phyloP scores from a whole-genome alignment of 1,284 basidiomycete species.

The Porogramme epimiltina region DNA sequence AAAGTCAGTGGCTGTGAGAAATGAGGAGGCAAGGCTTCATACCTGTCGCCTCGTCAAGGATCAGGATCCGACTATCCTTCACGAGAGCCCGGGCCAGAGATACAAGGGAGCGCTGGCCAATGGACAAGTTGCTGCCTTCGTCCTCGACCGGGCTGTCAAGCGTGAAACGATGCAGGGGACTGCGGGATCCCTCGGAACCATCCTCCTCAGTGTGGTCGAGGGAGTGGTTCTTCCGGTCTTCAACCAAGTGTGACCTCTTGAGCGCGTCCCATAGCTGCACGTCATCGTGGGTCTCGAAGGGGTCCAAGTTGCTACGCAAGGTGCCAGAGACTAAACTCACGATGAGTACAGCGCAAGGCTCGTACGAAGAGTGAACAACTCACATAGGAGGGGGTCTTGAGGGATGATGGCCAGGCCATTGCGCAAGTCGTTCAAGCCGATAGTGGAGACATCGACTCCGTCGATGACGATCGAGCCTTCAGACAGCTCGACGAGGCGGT shows the following conservation, averaged over 20 bases:
- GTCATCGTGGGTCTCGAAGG: constrained; percentile 79
- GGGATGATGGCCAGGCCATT: constrained; percentile 81
- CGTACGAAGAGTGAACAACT: background rate
- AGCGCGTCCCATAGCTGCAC: constrained; percentile 82
- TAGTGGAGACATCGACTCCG: constrained; percentile 63
- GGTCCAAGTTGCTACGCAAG: constrained; percentile 80
- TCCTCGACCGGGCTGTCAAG: constrained; percentile 84
- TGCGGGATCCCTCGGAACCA: constrained; percentile 15
- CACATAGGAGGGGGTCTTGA: constrained; percentile 61
- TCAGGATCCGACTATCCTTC: constrained; percentile 75
- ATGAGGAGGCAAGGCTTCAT: too few species aligned
- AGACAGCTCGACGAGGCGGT: constrained; percentile 56
- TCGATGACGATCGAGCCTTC: constrained; percentile 69
- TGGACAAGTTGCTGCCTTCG: constrained; percentile 77
- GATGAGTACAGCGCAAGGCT: background rate
- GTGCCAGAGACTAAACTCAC: constrained; percentile 59
- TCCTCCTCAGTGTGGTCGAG: constrained; percentile 22
- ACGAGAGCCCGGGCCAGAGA: constrained; percentile 83
- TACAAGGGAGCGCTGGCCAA: constrained; percentile 66
- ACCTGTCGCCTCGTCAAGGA: constrained; percentile 75
- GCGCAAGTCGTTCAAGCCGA: constrained; percentile 68
- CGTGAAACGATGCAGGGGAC: constrained; percentile 50
- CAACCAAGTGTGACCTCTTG: constrained; percentile 77
- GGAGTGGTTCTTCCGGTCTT: constrained; percentile 32
- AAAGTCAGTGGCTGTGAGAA: too few species aligned